These are phyloP conservation scores for Xylariaceae sp. DNA, from an alignment of 2,329 filamentous ascomycete species.

Conservation along the genomic window DNA sequence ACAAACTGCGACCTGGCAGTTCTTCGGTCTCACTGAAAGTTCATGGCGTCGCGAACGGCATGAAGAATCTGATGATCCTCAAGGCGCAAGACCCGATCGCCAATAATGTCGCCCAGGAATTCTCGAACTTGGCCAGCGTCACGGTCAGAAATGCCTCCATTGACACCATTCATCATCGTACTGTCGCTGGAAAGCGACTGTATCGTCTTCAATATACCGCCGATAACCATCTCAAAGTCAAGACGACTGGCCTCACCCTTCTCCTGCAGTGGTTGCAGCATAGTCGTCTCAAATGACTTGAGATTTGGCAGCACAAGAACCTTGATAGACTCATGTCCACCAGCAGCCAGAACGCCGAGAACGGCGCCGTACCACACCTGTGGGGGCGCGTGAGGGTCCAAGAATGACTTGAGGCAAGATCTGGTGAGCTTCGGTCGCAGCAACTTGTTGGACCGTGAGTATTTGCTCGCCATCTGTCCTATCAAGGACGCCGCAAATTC, in stretches of 20 bases:
- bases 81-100: conserved; percentile 42
- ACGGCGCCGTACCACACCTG: conserved; percentile 87
- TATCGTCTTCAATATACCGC: conserved; percentile 51
- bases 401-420: conserved; percentile 87
- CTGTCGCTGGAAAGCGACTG: conserved; percentile 38
- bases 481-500: conserved; percentile 81
- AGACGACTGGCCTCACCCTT: conserved; percentile 38
- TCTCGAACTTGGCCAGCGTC: conserved; percentile 46
- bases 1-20: neutral
- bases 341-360: conserved; percentile 70
- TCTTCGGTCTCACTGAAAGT: conserved; percentile 39
- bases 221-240: conserved; percentile 52
- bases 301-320: conserved; percentile 53
- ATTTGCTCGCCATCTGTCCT: conserved; percentile 72
- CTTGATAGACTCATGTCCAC: conserved; percentile 57
- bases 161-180: conserved; percentile 37
- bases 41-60: conserved; percentile 50
- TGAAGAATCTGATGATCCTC: conserved; percentile 45
- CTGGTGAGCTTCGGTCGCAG: conserved; percentile 83
- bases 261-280: conserved; percentile 50
- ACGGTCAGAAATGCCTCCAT: conserved; percentile 35
- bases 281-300: conserved; percentile 47
- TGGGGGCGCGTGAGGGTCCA: conserved; percentile 78
- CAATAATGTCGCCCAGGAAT: conserved; percentile 52
- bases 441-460: conserved; percentile 72